Evolutionary conservation across 73 alveolate species (phyloP).

Genomic region (Breviolum minutum): DNA sequence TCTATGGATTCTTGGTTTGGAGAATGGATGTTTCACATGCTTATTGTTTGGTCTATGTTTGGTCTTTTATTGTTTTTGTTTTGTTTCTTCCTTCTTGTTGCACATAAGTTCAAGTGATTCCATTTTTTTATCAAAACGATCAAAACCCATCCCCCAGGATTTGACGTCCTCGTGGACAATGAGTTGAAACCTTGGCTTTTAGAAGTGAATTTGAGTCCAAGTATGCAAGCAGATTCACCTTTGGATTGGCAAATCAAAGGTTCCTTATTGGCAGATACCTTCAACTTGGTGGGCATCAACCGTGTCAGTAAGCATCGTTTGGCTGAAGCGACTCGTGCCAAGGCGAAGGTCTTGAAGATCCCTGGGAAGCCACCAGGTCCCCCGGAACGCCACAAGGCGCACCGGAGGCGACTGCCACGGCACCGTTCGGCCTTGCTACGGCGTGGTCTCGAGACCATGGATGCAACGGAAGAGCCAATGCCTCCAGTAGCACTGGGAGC

Average conservation of each 20-base stretch:
- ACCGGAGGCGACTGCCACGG: neutral
- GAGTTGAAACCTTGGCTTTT: slow-evolving; percentile 97
- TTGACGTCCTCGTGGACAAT: slow-evolving; percentile 97
- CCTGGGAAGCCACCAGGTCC: slow-evolving; percentile 94
- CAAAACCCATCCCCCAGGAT: slow-evolving; percentile 96
- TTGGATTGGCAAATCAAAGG: slow-evolving; percentile 79
- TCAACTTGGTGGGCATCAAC: slow-evolving; percentile 95
- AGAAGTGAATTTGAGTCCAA: slow-evolving; percentile 96
- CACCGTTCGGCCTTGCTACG: neutral
- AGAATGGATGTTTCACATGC: neutral
- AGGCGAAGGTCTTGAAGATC: slow-evolving; percentile 77
- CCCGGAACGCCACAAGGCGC: neutral
- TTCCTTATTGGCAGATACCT: slow-evolving; percentile 66
- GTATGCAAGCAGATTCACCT: slow-evolving; percentile 70
- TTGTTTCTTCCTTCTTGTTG: neutral
- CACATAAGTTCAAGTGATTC: neutral
- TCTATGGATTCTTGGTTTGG: neutral
- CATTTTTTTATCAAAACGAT: neutral
- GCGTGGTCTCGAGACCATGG: neutral
- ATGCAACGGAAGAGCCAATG: neutral
- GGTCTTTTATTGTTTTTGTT: neutral
- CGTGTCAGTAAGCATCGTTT: slow-evolving; percentile 85
- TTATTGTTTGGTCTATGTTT: neutral
- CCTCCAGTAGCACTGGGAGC: slow-evolving; percentile 60
- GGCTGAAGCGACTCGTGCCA: slow-evolving; percentile 91